Conservation (phyloP, 768 basidiomycete genomes). For the Macrolepiota fuliginosa region DNA sequence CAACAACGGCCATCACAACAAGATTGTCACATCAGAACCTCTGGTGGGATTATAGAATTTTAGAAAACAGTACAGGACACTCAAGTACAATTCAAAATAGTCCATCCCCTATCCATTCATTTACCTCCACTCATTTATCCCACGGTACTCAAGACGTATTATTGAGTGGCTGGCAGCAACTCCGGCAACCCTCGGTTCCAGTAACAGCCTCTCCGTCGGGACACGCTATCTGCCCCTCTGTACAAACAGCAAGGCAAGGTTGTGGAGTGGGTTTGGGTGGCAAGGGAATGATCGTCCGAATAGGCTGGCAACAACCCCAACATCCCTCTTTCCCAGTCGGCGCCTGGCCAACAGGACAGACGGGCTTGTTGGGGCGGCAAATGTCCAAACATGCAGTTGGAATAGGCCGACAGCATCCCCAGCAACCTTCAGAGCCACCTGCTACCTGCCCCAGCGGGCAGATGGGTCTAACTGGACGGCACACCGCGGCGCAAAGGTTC, state of each 20-base stretch:
- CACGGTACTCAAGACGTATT: not conserved
- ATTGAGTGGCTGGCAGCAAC: constrained; percentile 10
- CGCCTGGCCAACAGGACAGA: constrained; percentile 1
- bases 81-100: not conserved
- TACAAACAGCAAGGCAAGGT: not conserved
- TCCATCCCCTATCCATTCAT: not conserved
- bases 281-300: not conserved
- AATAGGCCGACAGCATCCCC: constrained; percentile 6
- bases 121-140: not conserved
- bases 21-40: too few relatives aligned
- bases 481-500: not conserved
- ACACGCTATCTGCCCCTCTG: not conserved
- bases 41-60: too few relatives aligned
- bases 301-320: too few relatives aligned
- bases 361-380: not conserved
- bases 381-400: not conserved
- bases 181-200: constrained; percentile 4
- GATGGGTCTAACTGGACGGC: not conserved
- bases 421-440: constrained; percentile 4
- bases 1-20: not conserved
- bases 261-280: not conserved
- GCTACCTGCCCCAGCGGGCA: constrained; percentile 1
- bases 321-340: not conserved
- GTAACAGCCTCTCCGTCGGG: constrained; percentile 3
- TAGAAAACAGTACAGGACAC: not conserved